Evolutionary conservation across 495 filamentous ascomycete species (phyloP).

Genomic region (Tuber calosporum): DNA sequence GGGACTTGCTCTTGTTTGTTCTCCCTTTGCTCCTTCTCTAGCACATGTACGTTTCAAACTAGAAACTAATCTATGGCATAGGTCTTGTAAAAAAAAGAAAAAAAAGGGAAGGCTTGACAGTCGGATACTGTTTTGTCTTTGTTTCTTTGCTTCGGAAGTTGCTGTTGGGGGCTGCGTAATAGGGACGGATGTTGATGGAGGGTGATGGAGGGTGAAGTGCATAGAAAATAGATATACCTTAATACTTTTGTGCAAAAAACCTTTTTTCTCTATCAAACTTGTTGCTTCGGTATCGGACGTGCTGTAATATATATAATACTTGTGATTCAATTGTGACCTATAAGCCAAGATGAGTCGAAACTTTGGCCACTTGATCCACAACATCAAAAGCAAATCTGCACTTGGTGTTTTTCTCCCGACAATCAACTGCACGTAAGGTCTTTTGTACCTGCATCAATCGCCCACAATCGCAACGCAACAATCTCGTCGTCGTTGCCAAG

Average conservation of each 20-base stretch:
- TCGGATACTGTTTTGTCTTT: not conserved
- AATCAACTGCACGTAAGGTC: not conserved
- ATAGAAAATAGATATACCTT: constrained; percentile 2
- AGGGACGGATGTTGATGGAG: not conserved
- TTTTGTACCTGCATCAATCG: not conserved
- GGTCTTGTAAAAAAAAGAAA: not conserved
- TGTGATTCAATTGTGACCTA: not conserved
- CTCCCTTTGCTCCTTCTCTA: not conserved
- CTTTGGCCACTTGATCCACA: not conserved
- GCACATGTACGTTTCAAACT: not conserved
- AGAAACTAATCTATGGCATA: not conserved
- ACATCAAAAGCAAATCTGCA: not conserved
- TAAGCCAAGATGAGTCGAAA: not conserved
- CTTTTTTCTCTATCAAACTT: not conserved
- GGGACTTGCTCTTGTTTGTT: constrained; percentile 38
- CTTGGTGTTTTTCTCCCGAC: not conserved
- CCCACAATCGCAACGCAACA: too few relatives aligned
- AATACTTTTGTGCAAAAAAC: constrained; percentile 3
- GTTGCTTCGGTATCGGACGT: not conserved
- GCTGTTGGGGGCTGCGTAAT: not conserved
- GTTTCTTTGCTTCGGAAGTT: not conserved
- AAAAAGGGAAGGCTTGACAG: not conserved
- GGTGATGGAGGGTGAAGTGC: not conserved
- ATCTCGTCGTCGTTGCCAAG: not conserved
- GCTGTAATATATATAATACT: not conserved